phyloP scores from a whole-genome alignment of 1,139 yeast species.

The Kurtzmaniella quercitrusa region DNA sequence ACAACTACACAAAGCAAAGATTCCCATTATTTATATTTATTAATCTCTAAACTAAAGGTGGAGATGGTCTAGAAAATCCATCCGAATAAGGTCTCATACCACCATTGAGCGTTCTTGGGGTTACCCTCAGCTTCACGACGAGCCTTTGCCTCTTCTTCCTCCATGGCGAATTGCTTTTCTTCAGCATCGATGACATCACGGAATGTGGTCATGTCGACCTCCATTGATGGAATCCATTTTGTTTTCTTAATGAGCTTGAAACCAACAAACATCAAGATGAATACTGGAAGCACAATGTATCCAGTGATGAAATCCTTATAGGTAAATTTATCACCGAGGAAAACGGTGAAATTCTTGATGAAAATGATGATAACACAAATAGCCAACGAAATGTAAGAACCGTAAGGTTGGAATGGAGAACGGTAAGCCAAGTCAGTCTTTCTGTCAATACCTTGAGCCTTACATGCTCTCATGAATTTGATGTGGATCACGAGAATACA shows the following conservation, averaged over 20 bases:
- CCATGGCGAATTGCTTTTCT: slow-evolving; percentile 50
- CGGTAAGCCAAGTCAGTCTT: slow-evolving; percentile 44
- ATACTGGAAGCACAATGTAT: slow-evolving; percentile 73
- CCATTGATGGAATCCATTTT: slow-evolving; percentile 46
- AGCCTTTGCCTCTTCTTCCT: slow-evolving; percentile 36
- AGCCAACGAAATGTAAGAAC: slow-evolving; percentile 54
- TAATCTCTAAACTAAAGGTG: background rate
- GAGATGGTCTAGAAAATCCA: slow-evolving; percentile 38
- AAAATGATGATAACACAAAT: slow-evolving; percentile 54
- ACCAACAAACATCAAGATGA: slow-evolving; percentile 49
- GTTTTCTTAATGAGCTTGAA: slow-evolving; percentile 57
- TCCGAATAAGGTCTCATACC: slow-evolving; percentile 53
- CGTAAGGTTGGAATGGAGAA: slow-evolving; percentile 68
- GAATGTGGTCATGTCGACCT: slow-evolving; percentile 61
- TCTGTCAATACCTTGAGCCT: slow-evolving; percentile 53
- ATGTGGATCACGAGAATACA: slow-evolving; percentile 60
- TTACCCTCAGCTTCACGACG: slow-evolving; percentile 45
- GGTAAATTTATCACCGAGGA: slow-evolving; percentile 50
- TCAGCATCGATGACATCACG: slow-evolving; percentile 68
- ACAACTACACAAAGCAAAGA: background rate
- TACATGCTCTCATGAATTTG: slow-evolving; percentile 59
- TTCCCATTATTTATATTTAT: background rate
- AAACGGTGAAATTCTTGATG: slow-evolving; percentile 72
- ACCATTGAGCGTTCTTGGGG: slow-evolving; percentile 44
- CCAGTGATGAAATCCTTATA: slow-evolving; percentile 70